phyloP scores from a whole-genome alignment of 306 rosid species.

The Abrus pulchellus region DNA sequence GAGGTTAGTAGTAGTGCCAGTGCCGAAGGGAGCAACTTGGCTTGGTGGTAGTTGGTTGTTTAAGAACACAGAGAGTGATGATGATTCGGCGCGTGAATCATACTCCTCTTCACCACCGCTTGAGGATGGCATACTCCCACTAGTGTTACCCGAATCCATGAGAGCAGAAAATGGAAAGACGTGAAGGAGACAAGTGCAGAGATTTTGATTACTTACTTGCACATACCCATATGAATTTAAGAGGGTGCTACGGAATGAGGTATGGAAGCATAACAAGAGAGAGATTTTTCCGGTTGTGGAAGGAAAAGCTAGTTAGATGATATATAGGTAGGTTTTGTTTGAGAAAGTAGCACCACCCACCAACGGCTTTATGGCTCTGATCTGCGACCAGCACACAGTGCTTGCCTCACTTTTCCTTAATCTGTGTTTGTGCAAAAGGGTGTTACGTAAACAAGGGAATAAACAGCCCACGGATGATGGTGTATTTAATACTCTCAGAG shows the following conservation, averaged over 20 bases:
- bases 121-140: slow-evolving; percentile 81
- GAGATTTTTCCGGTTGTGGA: slow-evolving; percentile 45
- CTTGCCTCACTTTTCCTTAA: slow-evolving; percentile 48
- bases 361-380: slow-evolving; percentile 50
- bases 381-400: slow-evolving; percentile 47
- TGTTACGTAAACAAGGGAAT: slow-evolving; percentile 54
- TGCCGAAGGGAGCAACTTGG: slow-evolving; percentile 50
- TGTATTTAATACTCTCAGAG: slow-evolving; percentile 44
- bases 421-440: slow-evolving; percentile 44
- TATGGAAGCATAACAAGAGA: slow-evolving; percentile 29
- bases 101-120: slow-evolving; percentile 89
- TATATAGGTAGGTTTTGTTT: no score
- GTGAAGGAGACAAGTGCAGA: slow-evolving; percentile 34
- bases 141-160: slow-evolving; percentile 84
- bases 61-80: slow-evolving; percentile 62
- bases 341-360: slow-evolving; percentile 48
- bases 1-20: slow-evolving; percentile 13
- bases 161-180: slow-evolving; percentile 49
- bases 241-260: slow-evolving; percentile 35
- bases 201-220: slow-evolving; percentile 44
- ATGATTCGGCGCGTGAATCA: slow-evolving; percentile 78
- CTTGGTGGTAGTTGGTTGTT: slow-evolving; percentile 28
- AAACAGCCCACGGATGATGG: slow-evolving; percentile 55
- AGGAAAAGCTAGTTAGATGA: slow-evolving; percentile 15
- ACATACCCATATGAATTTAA: slow-evolving; percentile 48